These are phyloP conservation scores for Flaveria ramosissima DNA, from an alignment of 129 eudicot species.

Conservation along the genomic window DNA sequence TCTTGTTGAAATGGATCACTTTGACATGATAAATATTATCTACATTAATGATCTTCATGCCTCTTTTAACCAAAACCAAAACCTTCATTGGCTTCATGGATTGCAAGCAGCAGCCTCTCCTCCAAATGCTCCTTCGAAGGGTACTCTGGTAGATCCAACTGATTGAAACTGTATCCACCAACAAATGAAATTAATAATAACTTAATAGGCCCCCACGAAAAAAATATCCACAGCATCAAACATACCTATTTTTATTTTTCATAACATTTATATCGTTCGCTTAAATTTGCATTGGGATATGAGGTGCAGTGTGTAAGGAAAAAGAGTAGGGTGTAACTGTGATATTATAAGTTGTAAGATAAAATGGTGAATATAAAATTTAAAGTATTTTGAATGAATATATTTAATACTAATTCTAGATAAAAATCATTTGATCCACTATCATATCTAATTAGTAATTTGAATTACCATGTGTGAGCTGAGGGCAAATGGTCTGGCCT, in stretches of 20 bases:
- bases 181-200: not conserved
- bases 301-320: not conserved
- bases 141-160: constrained; percentile 91
- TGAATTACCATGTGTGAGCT: constrained; percentile 89
- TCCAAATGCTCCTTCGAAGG: constrained; percentile 86
- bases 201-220: not conserved
- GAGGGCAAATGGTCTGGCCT: constrained; percentile 91
- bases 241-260: not conserved
- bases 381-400: no score
- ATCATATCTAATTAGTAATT: not conserved
- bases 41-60: constrained; percentile 36
- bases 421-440: not conserved
- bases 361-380: not conserved
- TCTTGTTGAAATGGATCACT: constrained; percentile 25
- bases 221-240: not conserved
- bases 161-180: constrained; percentile 80
- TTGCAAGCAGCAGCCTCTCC: constrained; percentile 90
- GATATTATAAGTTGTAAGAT: no score
- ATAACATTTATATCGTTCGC: no score
- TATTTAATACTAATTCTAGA: not conserved
- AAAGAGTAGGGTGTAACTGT: no score
- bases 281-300: not conserved
- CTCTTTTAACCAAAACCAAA: constrained; percentile 83
- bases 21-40: constrained; percentile 42
- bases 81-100: constrained; percentile 97